phyloP scores from a whole-genome alignment of 169 alveolate genomes.

The Plasmodium cynomolgi region DNA sequence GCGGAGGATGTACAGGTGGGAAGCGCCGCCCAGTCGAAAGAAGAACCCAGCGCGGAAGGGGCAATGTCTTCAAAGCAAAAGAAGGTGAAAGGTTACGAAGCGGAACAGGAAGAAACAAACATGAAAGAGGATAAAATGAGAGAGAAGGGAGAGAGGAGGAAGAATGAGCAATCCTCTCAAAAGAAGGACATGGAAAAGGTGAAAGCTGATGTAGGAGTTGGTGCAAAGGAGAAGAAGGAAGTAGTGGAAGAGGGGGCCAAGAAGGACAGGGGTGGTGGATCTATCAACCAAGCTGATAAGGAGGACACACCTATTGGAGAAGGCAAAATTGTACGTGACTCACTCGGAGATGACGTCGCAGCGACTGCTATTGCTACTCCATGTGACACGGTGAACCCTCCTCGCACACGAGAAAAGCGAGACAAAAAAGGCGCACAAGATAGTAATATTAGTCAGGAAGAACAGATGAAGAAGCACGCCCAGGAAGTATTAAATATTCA shows the following conservation, averaged over 20 bases:
- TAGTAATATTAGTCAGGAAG: background rate
- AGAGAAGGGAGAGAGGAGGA: background rate
- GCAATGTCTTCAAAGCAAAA: background rate
- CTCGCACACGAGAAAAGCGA: background rate
- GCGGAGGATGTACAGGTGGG: conserved; percentile 1
- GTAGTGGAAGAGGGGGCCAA: background rate
- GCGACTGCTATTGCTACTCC: background rate
- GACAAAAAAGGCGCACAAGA: background rate
- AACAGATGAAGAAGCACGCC: background rate
- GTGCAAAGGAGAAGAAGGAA: background rate
- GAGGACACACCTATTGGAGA: background rate
- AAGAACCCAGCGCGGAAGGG: background rate
- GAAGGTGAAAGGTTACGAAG: background rate
- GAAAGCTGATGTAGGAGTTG: background rate
- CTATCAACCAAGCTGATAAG: background rate
- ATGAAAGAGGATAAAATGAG: background rate
- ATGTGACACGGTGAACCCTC: background rate
- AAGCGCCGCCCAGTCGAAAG: background rate
- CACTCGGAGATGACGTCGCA: background rate
- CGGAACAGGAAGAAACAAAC: conserved; percentile 7
- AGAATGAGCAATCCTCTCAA: background rate
- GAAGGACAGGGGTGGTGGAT: background rate
- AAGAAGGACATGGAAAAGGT: background rate
- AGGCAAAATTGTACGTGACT: background rate
- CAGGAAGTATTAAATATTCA: background rate